phyloP scores from a whole-genome alignment of 2,329 filamentous ascomycete genomes.

The Acrodontium crateriforme region DNA sequence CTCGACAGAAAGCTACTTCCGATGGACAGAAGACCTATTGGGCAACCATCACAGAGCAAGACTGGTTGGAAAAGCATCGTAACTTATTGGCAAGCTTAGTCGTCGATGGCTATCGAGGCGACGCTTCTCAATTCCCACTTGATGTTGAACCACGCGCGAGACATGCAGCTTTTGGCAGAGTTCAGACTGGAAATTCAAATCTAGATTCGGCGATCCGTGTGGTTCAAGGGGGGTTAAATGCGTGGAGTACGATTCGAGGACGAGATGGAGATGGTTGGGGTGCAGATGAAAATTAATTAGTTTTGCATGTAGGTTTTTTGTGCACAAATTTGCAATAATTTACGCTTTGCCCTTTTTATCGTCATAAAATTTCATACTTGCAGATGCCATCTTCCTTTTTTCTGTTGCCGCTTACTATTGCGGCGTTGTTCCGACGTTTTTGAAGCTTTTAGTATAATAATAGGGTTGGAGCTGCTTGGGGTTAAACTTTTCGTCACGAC shows the following conservation, averaged over 20 bases:
- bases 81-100: constrained; percentile 46
- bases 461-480: no score
- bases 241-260: constrained; percentile 12
- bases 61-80: constrained; percentile 52
- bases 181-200: constrained; percentile 10
- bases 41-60: constrained; percentile 34
- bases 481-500: no score
- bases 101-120: constrained; percentile 41
- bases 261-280: constrained; percentile 9
- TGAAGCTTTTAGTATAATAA: no score
- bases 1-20: constrained; percentile 19
- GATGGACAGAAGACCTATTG: constrained; percentile 31
- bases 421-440: no score
- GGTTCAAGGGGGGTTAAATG: constrained; percentile 11
- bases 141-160: constrained; percentile 34
- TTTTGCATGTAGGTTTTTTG: no score
- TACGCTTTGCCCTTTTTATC: no score
- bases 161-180: constrained; percentile 5
- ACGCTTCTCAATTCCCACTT: constrained; percentile 10
- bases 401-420: no score
- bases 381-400: no score
- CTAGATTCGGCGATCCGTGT: constrained; percentile 14
- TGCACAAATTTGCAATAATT: no score
- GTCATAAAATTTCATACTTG: no score
- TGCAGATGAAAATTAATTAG: constrained; percentile 4